These are phyloP conservation scores for Trichosporon inkin DNA, from an alignment of 1,284 basidiomycete species.

Conservation along the genomic window DNA sequence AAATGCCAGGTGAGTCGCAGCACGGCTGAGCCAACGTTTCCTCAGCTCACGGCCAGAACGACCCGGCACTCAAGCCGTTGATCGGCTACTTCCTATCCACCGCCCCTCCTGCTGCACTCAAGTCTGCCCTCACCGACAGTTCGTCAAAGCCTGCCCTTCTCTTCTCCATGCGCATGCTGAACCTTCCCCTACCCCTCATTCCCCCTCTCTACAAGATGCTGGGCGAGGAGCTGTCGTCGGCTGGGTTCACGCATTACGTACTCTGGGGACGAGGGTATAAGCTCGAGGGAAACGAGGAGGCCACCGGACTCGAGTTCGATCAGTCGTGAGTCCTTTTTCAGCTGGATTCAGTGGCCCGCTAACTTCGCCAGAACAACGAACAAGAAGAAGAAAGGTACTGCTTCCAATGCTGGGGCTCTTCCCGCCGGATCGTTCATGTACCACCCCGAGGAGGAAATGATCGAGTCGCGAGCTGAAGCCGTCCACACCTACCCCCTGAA, in stretches of 20 bases:
- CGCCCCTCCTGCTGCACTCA: conserved; percentile 50
- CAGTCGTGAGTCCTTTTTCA: conserved; percentile 22
- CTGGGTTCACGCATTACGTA: conserved; percentile 42
- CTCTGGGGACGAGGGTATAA: conserved; percentile 49
- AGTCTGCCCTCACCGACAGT: conserved; percentile 37
- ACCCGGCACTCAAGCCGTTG: conserved; percentile 66
- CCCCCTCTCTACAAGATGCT: conserved; percentile 88
- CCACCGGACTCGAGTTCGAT: conserved; percentile 43
- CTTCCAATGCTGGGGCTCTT: conserved; percentile 32
- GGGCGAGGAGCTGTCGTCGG: conserved; percentile 65
- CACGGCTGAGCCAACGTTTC: not conserved
- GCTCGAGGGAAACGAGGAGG: conserved; percentile 43
- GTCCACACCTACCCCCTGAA: conserved; percentile 65
- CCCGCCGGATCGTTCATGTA: conserved; percentile 58
- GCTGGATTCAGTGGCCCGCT: not conserved
- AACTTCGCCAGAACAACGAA: not conserved
- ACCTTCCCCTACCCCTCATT: conserved; percentile 85
- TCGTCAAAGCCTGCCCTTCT: conserved; percentile 67
- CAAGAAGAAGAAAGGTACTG: conserved; percentile 45
- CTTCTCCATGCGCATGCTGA: conserved; percentile 78
- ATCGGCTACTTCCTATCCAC: conserved; percentile 62
- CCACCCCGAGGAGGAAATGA: conserved; percentile 79
- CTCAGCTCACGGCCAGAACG: conserved; percentile 53
- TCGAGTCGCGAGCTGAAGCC: conserved; percentile 64
- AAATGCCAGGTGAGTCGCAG: conserved; percentile 60